phyloP scores from a whole-genome alignment of 2,329 filamentous ascomycete species.

The Epichloe typhina region DNA sequence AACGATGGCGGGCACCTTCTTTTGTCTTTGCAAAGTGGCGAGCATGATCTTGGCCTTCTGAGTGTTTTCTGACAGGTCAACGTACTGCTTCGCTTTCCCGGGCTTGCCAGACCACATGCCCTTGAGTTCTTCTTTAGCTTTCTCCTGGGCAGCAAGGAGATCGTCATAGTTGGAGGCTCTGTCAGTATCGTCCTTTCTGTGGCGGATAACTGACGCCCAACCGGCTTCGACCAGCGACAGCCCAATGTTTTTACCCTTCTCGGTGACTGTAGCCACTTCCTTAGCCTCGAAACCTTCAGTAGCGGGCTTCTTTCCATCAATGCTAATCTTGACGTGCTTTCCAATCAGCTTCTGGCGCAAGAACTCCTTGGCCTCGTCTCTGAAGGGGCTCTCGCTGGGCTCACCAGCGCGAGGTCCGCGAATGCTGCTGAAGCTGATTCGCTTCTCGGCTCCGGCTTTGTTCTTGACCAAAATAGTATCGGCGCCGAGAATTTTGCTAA shows the following conservation, averaged over 20 bases:
- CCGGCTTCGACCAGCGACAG: constrained; percentile 80
- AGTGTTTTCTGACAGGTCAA: constrained; percentile 80
- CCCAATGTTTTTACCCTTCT: constrained; percentile 78
- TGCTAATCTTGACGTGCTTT: constrained; percentile 80
- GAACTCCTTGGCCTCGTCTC: constrained; percentile 91
- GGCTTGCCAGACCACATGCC: constrained; percentile 92
- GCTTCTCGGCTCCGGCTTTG: constrained; percentile 76
- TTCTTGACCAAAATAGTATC: constrained; percentile 80
- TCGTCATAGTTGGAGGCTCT: constrained; percentile 90
- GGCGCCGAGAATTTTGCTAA: constrained; percentile 73
- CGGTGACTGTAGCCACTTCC: constrained; percentile 79
- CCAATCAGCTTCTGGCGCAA: constrained; percentile 87
- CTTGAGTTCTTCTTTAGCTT: constrained; percentile 75
- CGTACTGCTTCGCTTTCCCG: constrained; percentile 67
- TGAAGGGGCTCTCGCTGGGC: constrained; percentile 74
- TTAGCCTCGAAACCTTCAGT: constrained; percentile 86
- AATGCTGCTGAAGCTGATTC: constrained; percentile 83
- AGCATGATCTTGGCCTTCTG: constrained; percentile 95
- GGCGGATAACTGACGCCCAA: constrained; percentile 86
- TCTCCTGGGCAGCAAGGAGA: constrained; percentile 65
- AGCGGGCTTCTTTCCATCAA: constrained; percentile 84
- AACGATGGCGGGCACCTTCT: constrained; percentile 82
- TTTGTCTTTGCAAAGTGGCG: constrained; percentile 75
- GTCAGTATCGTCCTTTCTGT: constrained; percentile 89
- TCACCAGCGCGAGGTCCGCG: constrained; percentile 85